These are phyloP conservation scores for Cardamine resedifolia DNA, from an alignment of 345 rosid species.

Conservation along the genomic window DNA sequence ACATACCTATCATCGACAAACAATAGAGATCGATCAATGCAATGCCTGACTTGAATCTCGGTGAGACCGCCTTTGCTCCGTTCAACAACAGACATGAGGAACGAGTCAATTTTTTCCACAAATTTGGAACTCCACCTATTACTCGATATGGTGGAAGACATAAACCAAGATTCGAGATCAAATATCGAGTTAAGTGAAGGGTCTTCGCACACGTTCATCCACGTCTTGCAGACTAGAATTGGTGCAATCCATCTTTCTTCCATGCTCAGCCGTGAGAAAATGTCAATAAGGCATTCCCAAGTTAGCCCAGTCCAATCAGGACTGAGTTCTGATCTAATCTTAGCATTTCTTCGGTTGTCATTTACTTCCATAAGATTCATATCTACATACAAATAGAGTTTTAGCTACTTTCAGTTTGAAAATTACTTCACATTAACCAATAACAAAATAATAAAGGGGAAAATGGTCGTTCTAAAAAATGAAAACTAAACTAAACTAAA, in stretches of 20 bases:
- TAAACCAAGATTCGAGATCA: conserved; percentile 61
- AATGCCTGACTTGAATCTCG: conserved; percentile 57
- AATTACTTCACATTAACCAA: too few relatives aligned
- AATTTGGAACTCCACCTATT: conserved; percentile 62
- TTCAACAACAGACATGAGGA: conserved; percentile 50
- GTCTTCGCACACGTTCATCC: conserved; percentile 60
- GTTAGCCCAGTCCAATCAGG: too few relatives aligned
- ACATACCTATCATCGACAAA: conserved; percentile 58
- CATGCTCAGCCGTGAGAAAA: too few relatives aligned
- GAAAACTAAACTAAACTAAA: too few relatives aligned
- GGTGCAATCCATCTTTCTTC: not conserved
- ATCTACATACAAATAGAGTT: too few relatives aligned
- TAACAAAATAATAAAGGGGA: too few relatives aligned
- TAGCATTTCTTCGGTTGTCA: too few relatives aligned
- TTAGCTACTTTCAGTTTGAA: too few relatives aligned
- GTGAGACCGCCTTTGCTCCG: conserved; percentile 53
- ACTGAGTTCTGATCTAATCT: too few relatives aligned
- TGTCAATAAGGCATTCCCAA: conserved; percentile 30
- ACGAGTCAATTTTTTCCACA: conserved; percentile 56
- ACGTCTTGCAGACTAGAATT: conserved; percentile 66
- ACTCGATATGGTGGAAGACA: conserved; percentile 35
- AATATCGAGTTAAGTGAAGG: conserved; percentile 53
- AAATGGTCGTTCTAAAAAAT: too few relatives aligned
- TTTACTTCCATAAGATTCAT: too few relatives aligned
- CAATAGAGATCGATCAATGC: conserved; percentile 60